Conservation (phyloP, 202 grass and related monocot species). For the Schoenoplectus tabernaemontani region DNA sequence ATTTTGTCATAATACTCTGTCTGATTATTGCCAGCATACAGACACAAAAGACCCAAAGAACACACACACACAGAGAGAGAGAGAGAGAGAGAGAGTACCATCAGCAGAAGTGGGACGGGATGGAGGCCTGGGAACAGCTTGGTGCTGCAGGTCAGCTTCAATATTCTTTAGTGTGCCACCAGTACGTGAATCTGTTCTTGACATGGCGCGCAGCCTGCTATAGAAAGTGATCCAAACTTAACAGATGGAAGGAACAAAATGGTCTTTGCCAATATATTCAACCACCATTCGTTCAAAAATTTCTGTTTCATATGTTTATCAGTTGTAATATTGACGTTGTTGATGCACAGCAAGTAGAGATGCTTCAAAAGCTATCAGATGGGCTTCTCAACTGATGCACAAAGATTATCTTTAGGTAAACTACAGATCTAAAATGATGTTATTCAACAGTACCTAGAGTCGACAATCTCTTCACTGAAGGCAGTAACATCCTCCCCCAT, state of each 20-base stretch:
- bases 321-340: not conserved
- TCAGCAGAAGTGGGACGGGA: slow-evolving; percentile 27
- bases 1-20: too few relatives aligned
- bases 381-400: not conserved
- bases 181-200: slow-evolving; percentile 21
- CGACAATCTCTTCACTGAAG: slow-evolving; percentile 13
- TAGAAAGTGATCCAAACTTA: not conserved
- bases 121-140: slow-evolving; percentile 6
- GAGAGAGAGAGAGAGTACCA: slow-evolving; percentile 15
- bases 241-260: not conserved
- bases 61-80: not conserved
- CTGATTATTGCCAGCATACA: not conserved
- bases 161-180: not conserved
- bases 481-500: slow-evolving; percentile 14
- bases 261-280: not conserved
- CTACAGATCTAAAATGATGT: not conserved
- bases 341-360: not conserved
- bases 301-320: not conserved
- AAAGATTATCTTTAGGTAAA: not conserved
- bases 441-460: slow-evolving; percentile 4
- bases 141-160: not conserved
- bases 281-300: not conserved
- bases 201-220: slow-evolving; percentile 1
- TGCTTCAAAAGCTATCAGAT: not conserved
- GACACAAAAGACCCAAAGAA: not conserved